These are phyloP conservation scores for Theobroma cacao DNA, from an alignment of 345 rosid species.

Conservation along the genomic window DNA sequence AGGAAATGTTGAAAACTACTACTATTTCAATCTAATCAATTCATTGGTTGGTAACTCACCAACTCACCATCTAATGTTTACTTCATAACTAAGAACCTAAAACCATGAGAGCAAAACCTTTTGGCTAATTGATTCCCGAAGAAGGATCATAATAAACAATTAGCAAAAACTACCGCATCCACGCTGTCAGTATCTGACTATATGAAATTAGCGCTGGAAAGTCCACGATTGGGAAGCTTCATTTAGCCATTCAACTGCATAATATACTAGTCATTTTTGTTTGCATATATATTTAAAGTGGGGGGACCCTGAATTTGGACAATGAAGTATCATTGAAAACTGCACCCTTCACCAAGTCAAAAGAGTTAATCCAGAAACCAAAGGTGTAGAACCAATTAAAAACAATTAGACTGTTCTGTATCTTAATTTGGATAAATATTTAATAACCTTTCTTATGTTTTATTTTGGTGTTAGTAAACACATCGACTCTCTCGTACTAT, in stretches of 20 bases:
- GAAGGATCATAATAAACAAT: background rate
- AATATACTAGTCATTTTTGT: background rate
- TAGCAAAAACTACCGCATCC: background rate
- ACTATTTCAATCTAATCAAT: background rate
- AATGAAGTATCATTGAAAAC: background rate
- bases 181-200: background rate
- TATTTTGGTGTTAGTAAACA: background rate
- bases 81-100: background rate
- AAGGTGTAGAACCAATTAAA: background rate
- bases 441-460: background rate
- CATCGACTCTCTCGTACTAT: background rate
- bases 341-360: background rate
- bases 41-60: background rate
- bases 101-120: background rate
- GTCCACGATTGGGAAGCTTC: background rate
- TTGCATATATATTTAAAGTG: background rate
- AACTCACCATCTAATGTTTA: background rate
- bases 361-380: background rate
- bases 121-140: background rate
- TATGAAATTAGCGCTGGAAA: background rate
- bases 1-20: background rate
- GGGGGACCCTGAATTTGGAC: background rate
- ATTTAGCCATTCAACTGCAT: background rate
- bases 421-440: background rate
- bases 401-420: background rate